A percentile compares a stretch with the other conserved stretches of the same genome.
phyloP scores from a whole-genome alignment of 2,329 filamentous ascomycete genomes.

The Trichophyton schoenleinii region DNA sequence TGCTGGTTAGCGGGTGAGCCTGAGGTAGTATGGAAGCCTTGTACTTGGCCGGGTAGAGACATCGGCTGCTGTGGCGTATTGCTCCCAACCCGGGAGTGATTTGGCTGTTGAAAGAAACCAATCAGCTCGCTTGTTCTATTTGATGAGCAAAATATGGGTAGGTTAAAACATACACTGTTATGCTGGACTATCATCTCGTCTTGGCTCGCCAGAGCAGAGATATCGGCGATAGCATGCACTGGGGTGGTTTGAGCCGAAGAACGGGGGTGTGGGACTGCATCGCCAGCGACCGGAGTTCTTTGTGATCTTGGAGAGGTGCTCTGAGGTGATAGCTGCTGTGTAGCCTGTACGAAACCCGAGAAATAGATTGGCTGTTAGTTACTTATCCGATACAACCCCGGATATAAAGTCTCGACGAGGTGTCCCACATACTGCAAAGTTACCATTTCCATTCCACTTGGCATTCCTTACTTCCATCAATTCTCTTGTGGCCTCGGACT shows the following conservation, averaged over 20 bases:
- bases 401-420: background rate
- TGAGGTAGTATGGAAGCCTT: background rate
- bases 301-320: slow-evolving; percentile 5
- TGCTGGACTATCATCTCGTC: background rate
- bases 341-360: background rate
- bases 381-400: background rate
- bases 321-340: slow-evolving; percentile 1
- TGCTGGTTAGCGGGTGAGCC: background rate
- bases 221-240: background rate
- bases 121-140: background rate
- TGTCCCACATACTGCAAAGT: slow-evolving; percentile 11
- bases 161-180: background rate
- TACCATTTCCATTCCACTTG: slow-evolving; percentile 9
- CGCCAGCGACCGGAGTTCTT: background rate
- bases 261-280: background rate
- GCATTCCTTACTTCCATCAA: slow-evolving; percentile 12
- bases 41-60: background rate
- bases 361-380: background rate
- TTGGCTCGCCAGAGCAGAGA: background rate
- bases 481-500: slow-evolving; percentile 13
- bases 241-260: slow-evolving; percentile 1
- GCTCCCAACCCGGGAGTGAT: background rate
- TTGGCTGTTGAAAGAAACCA: background rate
- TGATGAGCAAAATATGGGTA: background rate
- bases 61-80: slow-evolving; percentile 2